Evolutionary conservation across 202 grass and related monocot species (phyloP), one percentile per base, ranked within the genome.

Genomic region (Zizania palustris): DNA sequence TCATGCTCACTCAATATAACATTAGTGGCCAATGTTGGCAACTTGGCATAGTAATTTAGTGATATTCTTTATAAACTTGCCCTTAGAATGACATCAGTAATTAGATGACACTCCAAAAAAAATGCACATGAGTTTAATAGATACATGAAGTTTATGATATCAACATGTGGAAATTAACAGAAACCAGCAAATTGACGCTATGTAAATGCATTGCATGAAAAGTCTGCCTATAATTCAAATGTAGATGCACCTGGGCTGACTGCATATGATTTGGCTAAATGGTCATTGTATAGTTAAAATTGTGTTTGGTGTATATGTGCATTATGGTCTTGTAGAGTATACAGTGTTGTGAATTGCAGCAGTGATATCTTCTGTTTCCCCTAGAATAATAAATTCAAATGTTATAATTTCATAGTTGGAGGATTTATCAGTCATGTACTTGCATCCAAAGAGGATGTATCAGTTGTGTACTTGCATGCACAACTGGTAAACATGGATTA

Each of bases 251-350:
- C 22, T 69, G 12, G 19, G 44, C 5, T 21, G 10, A 22, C 15
- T 72, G 12, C 35, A 42, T n/a, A 57, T 11, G 37, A 14, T 41
- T 41, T 18, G 16, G 51, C n/a, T 14, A 38, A 58, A 11, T 57
- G 11, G 10, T 73, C 33, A 57, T 49, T 69, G n/a, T 40, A 38
- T n/a, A 18, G n/a, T 54, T n/a, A 3, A 58, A 15, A 73, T 42
- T 18, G 11, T 36, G 57, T 41, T 72, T 55, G 8, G n/a, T 57
- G n/a, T 72, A 55, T 71, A 57, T 37, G 38, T 22, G 36, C 57
- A 39, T 41, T 57, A 4, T 18, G 9, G 1, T 4, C 0, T 54
- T 19, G 18, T 54, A 50, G 4, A 53, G 16, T 53, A 54, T 54
- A 50, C 5, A 53, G 16, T 53, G n/a, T 53, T n/a, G 16, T n/a